These are phyloP conservation scores for Colletotrichum simmondsii DNA, from an alignment of 2,329 filamentous ascomycete species.

Conservation along the genomic window DNA sequence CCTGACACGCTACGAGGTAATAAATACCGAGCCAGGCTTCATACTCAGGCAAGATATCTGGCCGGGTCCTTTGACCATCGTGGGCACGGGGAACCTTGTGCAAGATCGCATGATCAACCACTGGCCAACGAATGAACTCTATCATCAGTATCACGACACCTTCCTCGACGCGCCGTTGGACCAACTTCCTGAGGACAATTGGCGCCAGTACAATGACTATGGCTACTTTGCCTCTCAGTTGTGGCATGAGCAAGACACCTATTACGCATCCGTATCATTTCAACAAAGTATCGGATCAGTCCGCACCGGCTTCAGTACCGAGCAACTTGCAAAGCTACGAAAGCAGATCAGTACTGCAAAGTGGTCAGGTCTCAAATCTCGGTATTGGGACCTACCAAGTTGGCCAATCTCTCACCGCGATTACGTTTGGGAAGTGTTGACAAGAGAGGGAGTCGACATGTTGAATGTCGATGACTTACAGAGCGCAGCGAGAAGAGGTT, in stretches of 20 bases:
- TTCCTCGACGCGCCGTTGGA: slow-evolving; percentile 75
- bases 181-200: slow-evolving; percentile 39
- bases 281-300: slow-evolving; percentile 62
- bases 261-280: slow-evolving; percentile 73
- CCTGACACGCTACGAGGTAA: slow-evolving; percentile 58
- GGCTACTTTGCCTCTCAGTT: too few species aligned
- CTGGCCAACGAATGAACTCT: slow-evolving; percentile 59
- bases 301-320: slow-evolving; percentile 53
- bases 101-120: slow-evolving; percentile 47
- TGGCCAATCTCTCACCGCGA: slow-evolving; percentile 66
- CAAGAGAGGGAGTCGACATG: slow-evolving; percentile 66
- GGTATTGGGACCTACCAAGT: slow-evolving; percentile 70
- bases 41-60: not conserved
- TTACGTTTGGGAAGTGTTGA: slow-evolving; percentile 64
- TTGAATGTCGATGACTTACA: slow-evolving; percentile 70
- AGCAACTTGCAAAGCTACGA: slow-evolving; percentile 55
- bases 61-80: slow-evolving; percentile 70
- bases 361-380: slow-evolving; percentile 60
- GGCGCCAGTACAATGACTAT: not conserved
- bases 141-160: slow-evolving; percentile 65
- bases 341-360: slow-evolving; percentile 61
- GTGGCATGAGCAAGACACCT: slow-evolving; percentile 46
- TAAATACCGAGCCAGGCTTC: slow-evolving; percentile 44
- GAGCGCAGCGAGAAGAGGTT: slow-evolving; percentile 2
- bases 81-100: slow-evolving; percentile 70